Base-by-base conservation (phyloP, 2,329 filamentous ascomycete species). In the Orbilia oligospora region DNA sequence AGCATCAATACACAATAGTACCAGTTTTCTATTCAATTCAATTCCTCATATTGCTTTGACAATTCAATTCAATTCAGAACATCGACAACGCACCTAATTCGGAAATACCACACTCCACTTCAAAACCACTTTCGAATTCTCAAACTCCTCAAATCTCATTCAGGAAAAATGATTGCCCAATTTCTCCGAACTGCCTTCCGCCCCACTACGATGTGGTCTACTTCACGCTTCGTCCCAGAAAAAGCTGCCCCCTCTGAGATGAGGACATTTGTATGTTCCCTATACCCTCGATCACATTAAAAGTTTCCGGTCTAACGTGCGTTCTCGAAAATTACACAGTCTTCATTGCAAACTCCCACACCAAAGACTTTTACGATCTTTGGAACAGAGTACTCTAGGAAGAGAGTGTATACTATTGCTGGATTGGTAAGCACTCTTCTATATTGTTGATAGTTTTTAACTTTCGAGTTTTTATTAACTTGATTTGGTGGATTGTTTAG, bases 351-450 rank as follows among this genome's bases (percentile, higher is more conserved):
- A 33, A 10, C 36, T n/a, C 24, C 61, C 8, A 12, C 71, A 20
- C 61, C 48, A 27, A 75, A 75, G 33, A 75, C 53, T 3, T 46
- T 75, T 27, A 75, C 64, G 0, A 44, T 75, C 16, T 75, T 75
- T 30, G 71, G 71, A 12, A 75, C 63, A 0, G 71, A 75, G 33
- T 75, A 75, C 22, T 75, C 71, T 8, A 75, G 51, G 36, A 75
- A 30, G 46, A 68, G 53, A 24, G 64, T 75, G n/a, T 75, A 75
- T 20, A 75, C 71, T 16, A 44, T 75, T 14, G 64, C 63, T 48
- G 71, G 71, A 69, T 41, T 75, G 55, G 71, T 75, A 27, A 63
- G 71, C 46, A 2, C 5, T 36, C 10, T 22, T 46, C 12, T 22
- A 24, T 1, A 27, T 16, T 14, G 20, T 5, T 24, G 1, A 16